Base-by-base conservation (phyloP, 495 filamentous ascomycete genomes). In the Chlorociboria aeruginascens region DNA sequence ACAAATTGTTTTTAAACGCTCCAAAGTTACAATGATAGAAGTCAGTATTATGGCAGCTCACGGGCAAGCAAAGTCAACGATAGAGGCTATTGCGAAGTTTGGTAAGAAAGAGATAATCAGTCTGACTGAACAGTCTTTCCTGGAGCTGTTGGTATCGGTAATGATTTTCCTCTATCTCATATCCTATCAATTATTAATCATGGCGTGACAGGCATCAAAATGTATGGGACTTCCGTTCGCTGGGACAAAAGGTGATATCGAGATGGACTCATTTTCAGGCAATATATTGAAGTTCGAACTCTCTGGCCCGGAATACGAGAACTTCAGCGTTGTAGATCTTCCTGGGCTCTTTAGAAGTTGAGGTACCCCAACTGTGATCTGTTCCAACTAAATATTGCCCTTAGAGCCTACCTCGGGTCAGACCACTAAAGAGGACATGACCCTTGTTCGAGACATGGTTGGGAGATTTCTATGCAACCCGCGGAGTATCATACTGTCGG, bases 251-350 rank as follows among this genome's bases (percentile, higher is more conserved):
- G 29, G 29, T 13, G 43, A 46, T 31, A 9, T 9, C 8, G 14
- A 43, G 9, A 43, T 28, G 28, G 14, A 25, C 7, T 28, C 40
- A 8, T 83, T 85, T 32, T 66, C 70, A 10, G 67, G 72, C n/a
- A 81, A 86, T 55, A 65, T 85, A 8, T 71, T 86, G 3, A 72
- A 77, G n/a, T 61, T 87, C 36, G 82, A 85, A 50, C 69, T 86
- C 12, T 71, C 63, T 0, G 82, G 81, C 1, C 80, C 82, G 0
- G 63, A 69, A 11, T 65, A 71, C 29, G 77, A 78, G 0, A 76
- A 83, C 31, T 64, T 87, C 10, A 83, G 75, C 0, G 62, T 86
- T 0, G 77, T 87, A 7, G 81, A 86, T 48, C 67, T 86, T 0
- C 82, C 83, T 0, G 80, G 81, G 0, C 60, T 86, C 3, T 76